A percentile compares a stretch with the other conserved stretches of the same genome.
phyloP scores from a whole-genome alignment of 345 rosid species.

The Eucalyptus melliodora region DNA sequence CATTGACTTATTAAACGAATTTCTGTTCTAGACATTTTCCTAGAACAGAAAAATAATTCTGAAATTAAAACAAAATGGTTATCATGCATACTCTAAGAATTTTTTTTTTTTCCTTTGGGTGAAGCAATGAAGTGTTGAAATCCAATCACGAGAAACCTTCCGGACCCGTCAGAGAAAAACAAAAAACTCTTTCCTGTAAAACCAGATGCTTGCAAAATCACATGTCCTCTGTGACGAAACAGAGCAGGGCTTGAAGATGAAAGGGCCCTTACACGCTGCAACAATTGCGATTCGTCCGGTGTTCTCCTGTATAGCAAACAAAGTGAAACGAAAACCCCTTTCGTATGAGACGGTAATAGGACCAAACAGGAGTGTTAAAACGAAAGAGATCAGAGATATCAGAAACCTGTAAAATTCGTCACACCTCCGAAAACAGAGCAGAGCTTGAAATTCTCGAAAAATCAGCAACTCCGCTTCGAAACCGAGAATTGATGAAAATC shows the following conservation, averaged over 20 bases:
- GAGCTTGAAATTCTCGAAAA: neutral
- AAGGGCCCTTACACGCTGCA: neutral
- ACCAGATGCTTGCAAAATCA: neutral
- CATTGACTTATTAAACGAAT: no score
- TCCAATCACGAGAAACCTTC: no score
- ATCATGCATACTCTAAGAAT: no score
- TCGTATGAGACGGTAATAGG: neutral
- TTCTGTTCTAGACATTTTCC: accelerated
- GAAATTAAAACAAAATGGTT: no score
- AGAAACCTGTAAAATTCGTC: neutral
- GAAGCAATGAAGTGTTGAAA: no score
- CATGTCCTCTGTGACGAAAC: neutral
- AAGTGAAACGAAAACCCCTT: neutral
- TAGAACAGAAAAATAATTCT: accelerated
- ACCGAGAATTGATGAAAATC: neutral
- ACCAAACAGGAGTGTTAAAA: neutral
- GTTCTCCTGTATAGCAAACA: neutral
- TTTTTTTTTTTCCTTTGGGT: no score
- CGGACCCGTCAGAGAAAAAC: no score
- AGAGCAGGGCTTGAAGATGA: neutral
- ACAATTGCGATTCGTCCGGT: neutral
- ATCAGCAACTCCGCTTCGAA: neutral
- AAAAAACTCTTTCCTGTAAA: no score
- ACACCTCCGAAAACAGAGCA: neutral
- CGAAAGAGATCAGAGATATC: neutral